phyloP scores from a whole-genome alignment of 169 alveolate species.

The Babesia ovata region DNA sequence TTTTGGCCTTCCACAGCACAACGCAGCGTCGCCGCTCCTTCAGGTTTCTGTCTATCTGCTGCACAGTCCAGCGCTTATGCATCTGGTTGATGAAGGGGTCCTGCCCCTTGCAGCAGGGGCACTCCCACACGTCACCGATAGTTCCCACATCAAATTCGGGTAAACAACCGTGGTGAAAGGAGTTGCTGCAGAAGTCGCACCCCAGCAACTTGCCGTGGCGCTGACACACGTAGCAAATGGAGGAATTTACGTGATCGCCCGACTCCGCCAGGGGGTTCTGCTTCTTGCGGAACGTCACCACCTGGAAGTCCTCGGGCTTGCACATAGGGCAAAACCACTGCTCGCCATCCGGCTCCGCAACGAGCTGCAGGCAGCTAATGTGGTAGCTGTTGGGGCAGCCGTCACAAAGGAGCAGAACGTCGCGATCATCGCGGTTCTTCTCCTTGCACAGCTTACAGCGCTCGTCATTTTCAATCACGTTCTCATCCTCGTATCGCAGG shows the following conservation, averaged over 20 bases:
- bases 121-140: constrained; percentile 88
- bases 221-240: constrained; percentile 89
- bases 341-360: constrained; percentile 84
- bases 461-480: constrained; percentile 80
- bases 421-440: constrained; percentile 70
- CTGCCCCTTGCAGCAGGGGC: constrained; percentile 88
- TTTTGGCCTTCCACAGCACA: constrained; percentile 76
- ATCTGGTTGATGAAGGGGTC: constrained; percentile 88
- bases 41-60: constrained; percentile 80
- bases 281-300: constrained; percentile 76
- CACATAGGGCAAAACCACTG: constrained; percentile 90
- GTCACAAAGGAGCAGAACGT: constrained; percentile 84
- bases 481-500: constrained; percentile 75
- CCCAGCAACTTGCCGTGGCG: constrained; percentile 87
- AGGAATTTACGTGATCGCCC: constrained; percentile 82
- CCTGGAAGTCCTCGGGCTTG: constrained; percentile 83
- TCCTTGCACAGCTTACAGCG: constrained; percentile 84
- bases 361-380: constrained; percentile 81
- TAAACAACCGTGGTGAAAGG: constrained; percentile 86
- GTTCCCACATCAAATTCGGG: constrained; percentile 84
- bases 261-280: constrained; percentile 72
- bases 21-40: constrained; percentile 82
- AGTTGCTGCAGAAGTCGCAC: constrained; percentile 88
- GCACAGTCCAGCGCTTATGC: constrained; percentile 86
- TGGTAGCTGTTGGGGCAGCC: constrained; percentile 91